These are phyloP conservation scores for Irpex rosettiformis DNA, from an alignment of 1,284 basidiomycete species.

Conservation along the genomic window DNA sequence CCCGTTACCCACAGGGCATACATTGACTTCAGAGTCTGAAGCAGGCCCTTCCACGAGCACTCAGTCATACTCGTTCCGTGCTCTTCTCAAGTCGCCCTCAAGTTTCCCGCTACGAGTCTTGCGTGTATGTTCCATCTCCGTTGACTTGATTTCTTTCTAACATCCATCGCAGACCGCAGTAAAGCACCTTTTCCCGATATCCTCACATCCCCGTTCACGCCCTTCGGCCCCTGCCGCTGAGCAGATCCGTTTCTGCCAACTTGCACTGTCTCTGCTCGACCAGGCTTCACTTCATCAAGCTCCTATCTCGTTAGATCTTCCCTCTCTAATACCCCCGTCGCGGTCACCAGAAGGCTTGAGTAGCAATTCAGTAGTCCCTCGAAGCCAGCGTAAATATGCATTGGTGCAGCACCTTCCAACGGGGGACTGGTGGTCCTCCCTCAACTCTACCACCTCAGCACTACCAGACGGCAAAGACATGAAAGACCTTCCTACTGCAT, in stretches of 20 bases:
- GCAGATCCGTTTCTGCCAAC: conserved; percentile 69
- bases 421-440: conserved; percentile 76
- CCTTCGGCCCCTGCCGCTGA: conserved; percentile 60
- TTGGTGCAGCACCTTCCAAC: conserved; percentile 72
- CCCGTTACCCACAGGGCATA: conserved; percentile 42
- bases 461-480: conserved; percentile 37
- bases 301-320: conserved; percentile 41
- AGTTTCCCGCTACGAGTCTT: conserved; percentile 51
- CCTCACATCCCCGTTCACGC: conserved; percentile 57
- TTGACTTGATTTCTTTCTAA: conserved; percentile 3
- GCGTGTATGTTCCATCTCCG: conserved; percentile 35
- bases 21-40: conserved; percentile 19
- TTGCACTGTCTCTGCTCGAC: conserved; percentile 66
- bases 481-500: conserved; percentile 51
- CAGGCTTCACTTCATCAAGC: conserved; percentile 55
- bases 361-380: conserved; percentile 26
- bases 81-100: conserved; percentile 53
- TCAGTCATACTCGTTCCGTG: conserved; percentile 54
- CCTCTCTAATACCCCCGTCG: conserved; percentile 39
- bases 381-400: conserved; percentile 51
- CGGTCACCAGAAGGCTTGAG: conserved; percentile 24
- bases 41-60: conserved; percentile 22
- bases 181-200: conserved; percentile 61
- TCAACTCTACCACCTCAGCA: conserved; percentile 43
- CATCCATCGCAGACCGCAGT: conserved; percentile 49